These are phyloP conservation scores for Euphorbia peplus DNA, from an alignment of 345 rosid genomes.

Conservation along the genomic window DNA sequence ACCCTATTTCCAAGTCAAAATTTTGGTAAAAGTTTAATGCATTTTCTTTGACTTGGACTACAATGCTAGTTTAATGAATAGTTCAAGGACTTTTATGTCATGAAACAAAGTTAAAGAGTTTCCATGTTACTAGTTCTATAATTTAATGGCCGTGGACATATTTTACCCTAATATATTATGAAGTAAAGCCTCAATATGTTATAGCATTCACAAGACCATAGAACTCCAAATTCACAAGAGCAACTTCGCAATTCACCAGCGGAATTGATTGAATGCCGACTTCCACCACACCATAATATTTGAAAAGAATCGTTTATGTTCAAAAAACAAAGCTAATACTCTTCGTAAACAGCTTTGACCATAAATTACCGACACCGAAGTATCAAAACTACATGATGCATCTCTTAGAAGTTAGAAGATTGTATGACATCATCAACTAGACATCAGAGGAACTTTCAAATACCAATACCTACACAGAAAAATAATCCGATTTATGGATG, in stretches of 20 bases:
- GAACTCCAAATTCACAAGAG: too few species aligned
- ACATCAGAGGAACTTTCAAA: not conserved
- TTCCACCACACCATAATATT: not conserved
- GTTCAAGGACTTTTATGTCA: too few species aligned
- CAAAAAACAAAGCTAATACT: not conserved
- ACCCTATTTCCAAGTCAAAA: too few species aligned
- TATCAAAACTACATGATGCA: not conserved
- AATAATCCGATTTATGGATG: not conserved
- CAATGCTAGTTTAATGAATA: too few species aligned
- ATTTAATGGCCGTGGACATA: too few species aligned
- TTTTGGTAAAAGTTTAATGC: too few species aligned
- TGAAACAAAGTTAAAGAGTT: too few species aligned
- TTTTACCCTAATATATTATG: too few species aligned
- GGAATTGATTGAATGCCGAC: not conserved
- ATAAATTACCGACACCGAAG: not conserved
- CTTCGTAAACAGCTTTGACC: not conserved
- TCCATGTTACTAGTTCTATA: too few species aligned
- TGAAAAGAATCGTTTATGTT: not conserved
- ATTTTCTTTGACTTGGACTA: too few species aligned
- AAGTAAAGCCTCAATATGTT: not conserved
- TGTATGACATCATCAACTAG: not conserved
- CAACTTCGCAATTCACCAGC: too few species aligned
- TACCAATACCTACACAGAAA: not conserved
- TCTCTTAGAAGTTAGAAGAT: not conserved
- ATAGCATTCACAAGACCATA: not conserved